Evolutionary conservation across 495 filamentous ascomycete species (phyloP).

Genomic region (Talaromyces proteolyticus): DNA sequence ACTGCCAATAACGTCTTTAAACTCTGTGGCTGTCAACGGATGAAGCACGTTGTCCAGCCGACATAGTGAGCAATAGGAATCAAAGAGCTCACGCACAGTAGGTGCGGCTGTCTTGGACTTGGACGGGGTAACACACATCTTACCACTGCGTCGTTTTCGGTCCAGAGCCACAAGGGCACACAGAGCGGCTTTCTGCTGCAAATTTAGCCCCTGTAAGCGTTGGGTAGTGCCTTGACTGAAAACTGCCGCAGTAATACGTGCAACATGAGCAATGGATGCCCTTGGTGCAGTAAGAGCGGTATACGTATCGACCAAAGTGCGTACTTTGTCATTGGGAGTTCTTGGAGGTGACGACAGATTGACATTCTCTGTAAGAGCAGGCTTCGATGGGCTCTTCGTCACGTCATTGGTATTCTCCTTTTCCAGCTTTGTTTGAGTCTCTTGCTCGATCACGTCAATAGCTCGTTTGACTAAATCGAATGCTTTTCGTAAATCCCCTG

Average conservation of each 20-base stretch:
- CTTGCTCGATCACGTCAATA: conserved; percentile 82
- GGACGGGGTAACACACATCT: conserved; percentile 48
- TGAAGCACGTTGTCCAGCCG: conserved; percentile 78
- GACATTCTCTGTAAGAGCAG: conserved; percentile 59
- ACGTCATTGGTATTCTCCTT: conserved; percentile 19
- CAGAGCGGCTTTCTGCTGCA: conserved; percentile 94
- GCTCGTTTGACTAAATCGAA: conserved; percentile 90
- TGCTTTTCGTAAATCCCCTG: conserved; percentile 89
- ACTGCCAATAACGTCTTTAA: conserved; percentile 86
- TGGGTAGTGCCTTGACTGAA: conserved; percentile 82
- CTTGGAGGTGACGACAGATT: conserved; percentile 58
- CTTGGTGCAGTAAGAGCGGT: conserved; percentile 73
- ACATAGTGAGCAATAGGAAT: conserved; percentile 73
- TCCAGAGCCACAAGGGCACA: conserved; percentile 83
- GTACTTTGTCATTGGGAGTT: conserved; percentile 11
- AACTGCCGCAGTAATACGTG: conserved; percentile 76
- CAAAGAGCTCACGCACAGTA: conserved; percentile 72
- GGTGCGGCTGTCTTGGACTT: conserved; percentile 53
- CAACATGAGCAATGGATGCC: conserved; percentile 83
- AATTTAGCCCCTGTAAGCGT: conserved; percentile 77
- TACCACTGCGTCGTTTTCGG: conserved; percentile 38
- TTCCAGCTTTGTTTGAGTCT: conserved; percentile 52
- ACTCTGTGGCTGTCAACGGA: conserved; percentile 81
- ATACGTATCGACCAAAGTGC: conserved; percentile 47
- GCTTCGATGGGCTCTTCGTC: conserved; percentile 43